phyloP scores from a whole-genome alignment of 352 stramenopile genomes.

The Globisporangium nagaii region DNA sequence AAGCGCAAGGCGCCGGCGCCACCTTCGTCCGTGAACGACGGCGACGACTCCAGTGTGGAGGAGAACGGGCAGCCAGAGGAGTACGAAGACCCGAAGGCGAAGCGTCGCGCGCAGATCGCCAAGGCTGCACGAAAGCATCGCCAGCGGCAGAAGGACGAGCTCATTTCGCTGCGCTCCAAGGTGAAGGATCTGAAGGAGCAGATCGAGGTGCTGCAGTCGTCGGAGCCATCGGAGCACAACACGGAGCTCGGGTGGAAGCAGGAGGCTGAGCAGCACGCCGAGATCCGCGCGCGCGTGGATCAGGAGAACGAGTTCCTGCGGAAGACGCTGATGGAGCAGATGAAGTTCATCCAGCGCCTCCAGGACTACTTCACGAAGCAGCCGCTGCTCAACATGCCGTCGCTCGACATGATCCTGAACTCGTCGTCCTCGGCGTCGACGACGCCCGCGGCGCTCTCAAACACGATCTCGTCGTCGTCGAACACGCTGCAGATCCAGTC shows the following conservation, averaged over 20 bases:
- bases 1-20: slow-evolving; percentile 64
- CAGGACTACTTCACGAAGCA: slow-evolving; percentile 91
- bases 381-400: slow-evolving; percentile 86
- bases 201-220: slow-evolving; percentile 86
- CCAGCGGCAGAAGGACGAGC: slow-evolving; percentile 85
- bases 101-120: slow-evolving; percentile 82
- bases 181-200: slow-evolving; percentile 89
- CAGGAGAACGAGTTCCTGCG: slow-evolving; percentile 88
- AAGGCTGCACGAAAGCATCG: slow-evolving; percentile 85
- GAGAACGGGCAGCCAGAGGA: slow-evolving; percentile 65
- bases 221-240: slow-evolving; percentile 85
- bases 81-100: slow-evolving; percentile 83
- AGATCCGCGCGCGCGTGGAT: slow-evolving; percentile 83
- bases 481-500: slow-evolving; percentile 69
- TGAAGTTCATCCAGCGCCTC: slow-evolving; percentile 89
- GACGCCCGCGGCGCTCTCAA: slow-evolving; percentile 53
- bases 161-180: slow-evolving; percentile 80
- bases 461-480: slow-evolving; percentile 52
- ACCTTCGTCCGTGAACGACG: slow-evolving; percentile 24
- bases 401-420: slow-evolving; percentile 81
- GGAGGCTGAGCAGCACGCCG: slow-evolving; percentile 83
- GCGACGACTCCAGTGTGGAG: slow-evolving; percentile 42
- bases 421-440: slow-evolving; percentile 58
- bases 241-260: slow-evolving; percentile 87
- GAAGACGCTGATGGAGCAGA: slow-evolving; percentile 88